A percentile compares a stretch with the other conserved stretches of the same genome.
Evolutionary conservation across 1,139 yeast species (phyloP).

Genomic region (Geotrichum klebahnii): DNA sequence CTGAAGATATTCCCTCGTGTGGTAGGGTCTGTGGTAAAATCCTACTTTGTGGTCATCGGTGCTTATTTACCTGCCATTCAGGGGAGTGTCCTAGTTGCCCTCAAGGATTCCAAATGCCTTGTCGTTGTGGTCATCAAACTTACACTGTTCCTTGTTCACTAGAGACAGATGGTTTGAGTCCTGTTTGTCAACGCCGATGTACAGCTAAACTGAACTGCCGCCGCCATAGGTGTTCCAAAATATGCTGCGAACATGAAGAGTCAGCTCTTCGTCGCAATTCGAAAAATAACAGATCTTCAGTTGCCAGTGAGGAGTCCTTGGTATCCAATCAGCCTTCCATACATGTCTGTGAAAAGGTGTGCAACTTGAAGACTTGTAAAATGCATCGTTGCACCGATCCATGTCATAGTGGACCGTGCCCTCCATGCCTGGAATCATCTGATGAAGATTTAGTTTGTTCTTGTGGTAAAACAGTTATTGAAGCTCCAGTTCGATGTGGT

Average conservation of each 20-base stretch:
- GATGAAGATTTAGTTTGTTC: slow-evolving; percentile 77
- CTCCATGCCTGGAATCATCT: slow-evolving; percentile 77
- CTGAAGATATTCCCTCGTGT: slow-evolving; percentile 75
- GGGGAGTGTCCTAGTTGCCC: slow-evolving; percentile 70
- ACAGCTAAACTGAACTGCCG: slow-evolving; percentile 73
- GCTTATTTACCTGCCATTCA: slow-evolving; percentile 66
- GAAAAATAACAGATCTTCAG: too few relatives aligned
- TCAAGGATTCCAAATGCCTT: slow-evolving; percentile 44
- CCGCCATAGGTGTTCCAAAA: slow-evolving; percentile 65
- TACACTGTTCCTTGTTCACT: slow-evolving; percentile 64
- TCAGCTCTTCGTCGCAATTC: too few relatives aligned
- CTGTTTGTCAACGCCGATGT: slow-evolving; percentile 72
- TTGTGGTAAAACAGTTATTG: slow-evolving; percentile 75
- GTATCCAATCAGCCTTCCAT: slow-evolving; percentile 26
- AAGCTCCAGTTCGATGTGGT: slow-evolving; percentile 91
- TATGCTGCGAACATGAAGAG: slow-evolving; percentile 69
- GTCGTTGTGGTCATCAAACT: slow-evolving; percentile 50
- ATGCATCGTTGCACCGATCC: slow-evolving; percentile 65
- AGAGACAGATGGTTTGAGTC: slow-evolving; percentile 47
- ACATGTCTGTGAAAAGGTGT: slow-evolving; percentile 70
- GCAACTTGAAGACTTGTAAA: slow-evolving; percentile 70
- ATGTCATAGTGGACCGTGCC: slow-evolving; percentile 83
- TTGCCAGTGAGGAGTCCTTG: slow-evolving; percentile 46
- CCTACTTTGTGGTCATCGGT: slow-evolving; percentile 67
- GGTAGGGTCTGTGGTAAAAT: slow-evolving; percentile 57